phyloP scores from a whole-genome alignment of 345 rosid genomes.

The Cardiospermum halicacabum region DNA sequence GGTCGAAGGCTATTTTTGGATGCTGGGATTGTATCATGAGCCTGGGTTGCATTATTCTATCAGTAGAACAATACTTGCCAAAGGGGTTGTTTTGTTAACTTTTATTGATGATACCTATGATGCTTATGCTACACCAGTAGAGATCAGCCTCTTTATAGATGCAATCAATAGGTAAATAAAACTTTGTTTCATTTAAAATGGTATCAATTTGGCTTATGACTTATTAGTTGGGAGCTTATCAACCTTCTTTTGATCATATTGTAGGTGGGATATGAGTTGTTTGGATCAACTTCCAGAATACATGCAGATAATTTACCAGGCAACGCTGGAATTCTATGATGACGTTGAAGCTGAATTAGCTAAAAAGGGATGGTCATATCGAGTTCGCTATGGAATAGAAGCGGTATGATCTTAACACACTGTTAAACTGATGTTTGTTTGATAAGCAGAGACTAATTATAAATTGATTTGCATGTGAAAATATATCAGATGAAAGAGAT shows the following conservation, averaged over 20 bases:
- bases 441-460: too few species aligned
- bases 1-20: neutral
- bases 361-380: constrained; percentile 8
- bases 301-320: constrained; percentile 8
- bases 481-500: neutral
- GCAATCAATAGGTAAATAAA: constrained; percentile 19
- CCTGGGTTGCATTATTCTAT: constrained; percentile 5
- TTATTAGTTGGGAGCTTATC: neutral
- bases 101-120: constrained; percentile 12
- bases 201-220: too few species aligned
- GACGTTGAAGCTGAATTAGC: constrained; percentile 14
- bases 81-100: neutral
- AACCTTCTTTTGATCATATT: too few species aligned
- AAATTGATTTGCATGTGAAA: too few species aligned
- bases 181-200: too few species aligned
- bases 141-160: constrained; percentile 7
- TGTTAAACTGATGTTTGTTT: too few species aligned
- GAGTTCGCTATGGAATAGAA: constrained; percentile 10
- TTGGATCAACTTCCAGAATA: constrained; percentile 15
- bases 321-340: constrained; percentile 12
- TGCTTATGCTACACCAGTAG: constrained; percentile 10
- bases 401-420: constrained; percentile 1
- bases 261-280: constrained; percentile 24
- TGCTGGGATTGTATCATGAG: neutral
- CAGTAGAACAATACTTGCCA: neutral